These are phyloP conservation scores for Verticillium alfalfae DNA, from an alignment of 2,329 filamentous ascomycete species.

Conservation along the genomic window DNA sequence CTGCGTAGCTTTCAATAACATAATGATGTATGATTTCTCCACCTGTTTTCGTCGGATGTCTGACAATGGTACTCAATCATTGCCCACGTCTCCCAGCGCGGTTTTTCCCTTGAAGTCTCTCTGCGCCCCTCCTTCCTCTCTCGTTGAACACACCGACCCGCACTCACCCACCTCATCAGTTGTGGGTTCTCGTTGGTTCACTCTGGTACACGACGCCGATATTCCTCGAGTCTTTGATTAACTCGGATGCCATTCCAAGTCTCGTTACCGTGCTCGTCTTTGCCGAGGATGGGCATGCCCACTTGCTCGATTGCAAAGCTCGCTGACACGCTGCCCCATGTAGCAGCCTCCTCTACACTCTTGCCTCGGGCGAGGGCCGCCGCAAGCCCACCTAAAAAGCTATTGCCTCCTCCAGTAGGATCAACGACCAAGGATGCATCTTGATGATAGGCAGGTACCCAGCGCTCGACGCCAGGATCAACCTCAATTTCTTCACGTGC, in stretches of 20 bases:
- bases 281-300: slow-evolving; percentile 62
- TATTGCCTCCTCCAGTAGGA: slow-evolving; percentile 90
- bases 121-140: too few species aligned
- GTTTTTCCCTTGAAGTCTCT: too few species aligned
- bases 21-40: neutral
- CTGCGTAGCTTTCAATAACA: neutral
- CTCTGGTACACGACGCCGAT: slow-evolving; percentile 26
- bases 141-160: too few species aligned
- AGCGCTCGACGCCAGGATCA: slow-evolving; percentile 61
- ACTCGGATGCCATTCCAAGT: slow-evolving; percentile 57
- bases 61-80: too few species aligned
- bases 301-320: slow-evolving; percentile 95
- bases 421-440: slow-evolving; percentile 62
- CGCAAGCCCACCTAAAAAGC: slow-evolving; percentile 64
- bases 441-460: slow-evolving; percentile 74
- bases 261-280: slow-evolving; percentile 40
- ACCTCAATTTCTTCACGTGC: slow-evolving; percentile 55
- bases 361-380: slow-evolving; percentile 56
- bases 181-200: neutral
- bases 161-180: neutral
- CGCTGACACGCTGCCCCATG: slow-evolving; percentile 76
- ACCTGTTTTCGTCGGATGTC: too few species aligned
- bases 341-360: slow-evolving; percentile 62
- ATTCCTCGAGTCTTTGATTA: slow-evolving; percentile 45
- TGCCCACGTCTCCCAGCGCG: too few species aligned